These are phyloP conservation scores for Entamoeba histolytica DNA, from an alignment of 208 protist species.

Conservation along the genomic window DNA sequence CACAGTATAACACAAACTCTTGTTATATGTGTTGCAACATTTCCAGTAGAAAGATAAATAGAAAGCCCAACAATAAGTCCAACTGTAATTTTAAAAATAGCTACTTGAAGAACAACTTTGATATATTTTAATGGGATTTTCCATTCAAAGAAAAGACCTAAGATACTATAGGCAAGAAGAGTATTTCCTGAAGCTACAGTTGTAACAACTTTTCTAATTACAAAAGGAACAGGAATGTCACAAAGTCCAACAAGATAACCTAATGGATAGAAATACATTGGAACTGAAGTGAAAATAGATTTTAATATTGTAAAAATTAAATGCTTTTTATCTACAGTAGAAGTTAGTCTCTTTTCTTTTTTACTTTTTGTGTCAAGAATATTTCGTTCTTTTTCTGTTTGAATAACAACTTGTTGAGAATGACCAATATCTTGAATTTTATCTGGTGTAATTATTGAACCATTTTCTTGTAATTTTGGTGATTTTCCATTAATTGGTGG, in stretches of 20 bases:
- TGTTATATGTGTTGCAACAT: not conserved
- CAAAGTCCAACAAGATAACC: not conserved
- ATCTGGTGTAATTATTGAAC: not conserved
- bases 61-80: not conserved
- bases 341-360: not conserved
- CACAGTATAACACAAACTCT: not conserved
- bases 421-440: not conserved
- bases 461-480: not conserved
- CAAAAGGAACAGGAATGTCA: not conserved
- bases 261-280: not conserved
- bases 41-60: not conserved
- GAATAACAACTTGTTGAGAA: too few relatives aligned
- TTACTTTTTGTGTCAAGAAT: not conserved
- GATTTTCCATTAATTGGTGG: not conserved
- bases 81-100: not conserved
- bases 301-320: not conserved
- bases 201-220: not conserved
- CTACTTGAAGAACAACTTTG: not conserved
- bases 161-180: not conserved
- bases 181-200: not conserved
- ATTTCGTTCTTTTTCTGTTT: not conserved
- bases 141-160: not conserved
- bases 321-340: not conserved
- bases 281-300: not conserved
- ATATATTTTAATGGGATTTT: not conserved